Evolutionary conservation across 2,329 filamentous ascomycete genomes (phyloP), one percentile per base, ranked within the genome.

Genomic region (Arthrinium puccinioides): DNA sequence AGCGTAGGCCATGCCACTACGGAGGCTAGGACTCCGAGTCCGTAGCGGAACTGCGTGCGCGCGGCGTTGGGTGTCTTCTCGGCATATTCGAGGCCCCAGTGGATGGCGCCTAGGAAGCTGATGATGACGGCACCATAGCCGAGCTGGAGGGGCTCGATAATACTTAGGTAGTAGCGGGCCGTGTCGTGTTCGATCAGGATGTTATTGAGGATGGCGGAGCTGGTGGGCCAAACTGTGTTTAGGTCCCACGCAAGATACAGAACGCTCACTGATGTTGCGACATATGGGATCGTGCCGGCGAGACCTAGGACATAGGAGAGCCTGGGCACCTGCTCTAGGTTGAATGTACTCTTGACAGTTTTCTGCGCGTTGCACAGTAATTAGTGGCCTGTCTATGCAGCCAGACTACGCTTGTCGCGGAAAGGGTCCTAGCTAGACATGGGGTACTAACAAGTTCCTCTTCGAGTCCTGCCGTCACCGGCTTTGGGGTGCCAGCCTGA

Each of bases 91-190:
- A 95, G 71, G 39, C 89, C 89, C 90, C 76, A 96, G 62, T 96
- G 90, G 52, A 95, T 81, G 23, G 89, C 89, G 30, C 90, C 90
- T 2, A 96, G 76, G 70, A 95, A 96, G 20, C 88, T 94, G 51
- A 95, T 84, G 52, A 95, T 92, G 40, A 94, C 79, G 32, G 89
- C 90, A 38, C 90, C 89, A 52, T 94, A 95, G 41, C 87, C 89
- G 38, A 96, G 74, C 62, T 96, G 90, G 37, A 96, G 65, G 10
- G 88, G 88, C 64, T 95, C 88, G 21, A 95, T 69, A 13, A 87
- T 59, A 47, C 82, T 74, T 9, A 96, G 72, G 38, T 87, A 67
- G 18, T 84, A 64, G 43, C 80, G 76, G 3, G 88, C 88, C 3
- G 76, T 82, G 34, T 87, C 76, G 34, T 79, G 79, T 46, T 71